Evolutionary conservation across 2,329 filamentous ascomycete species (phyloP).

Genomic region (Hymenoscyphus fraxineus): DNA sequence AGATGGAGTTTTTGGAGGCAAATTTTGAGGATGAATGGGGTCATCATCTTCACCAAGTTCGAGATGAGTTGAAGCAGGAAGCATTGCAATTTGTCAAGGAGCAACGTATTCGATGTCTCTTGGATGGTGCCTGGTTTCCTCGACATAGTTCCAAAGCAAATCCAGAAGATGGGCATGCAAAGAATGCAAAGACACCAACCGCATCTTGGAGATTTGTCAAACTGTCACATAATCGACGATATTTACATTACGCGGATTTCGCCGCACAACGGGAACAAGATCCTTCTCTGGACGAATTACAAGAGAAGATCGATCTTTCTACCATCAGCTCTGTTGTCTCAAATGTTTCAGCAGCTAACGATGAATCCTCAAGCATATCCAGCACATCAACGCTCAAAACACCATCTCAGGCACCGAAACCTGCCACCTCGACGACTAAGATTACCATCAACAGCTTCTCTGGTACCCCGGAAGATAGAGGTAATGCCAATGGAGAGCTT

Average conservation of each 20-base stretch:
- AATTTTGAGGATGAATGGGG: conserved; percentile 96
- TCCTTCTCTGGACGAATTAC: conserved; percentile 68
- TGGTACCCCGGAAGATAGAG: conserved; percentile 18
- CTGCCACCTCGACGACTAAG: conserved; percentile 59
- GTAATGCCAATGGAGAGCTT: conserved; percentile 35
- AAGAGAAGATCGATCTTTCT: conserved; percentile 80
- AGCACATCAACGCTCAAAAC: conserved; percentile 40
- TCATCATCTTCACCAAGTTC: conserved; percentile 81
- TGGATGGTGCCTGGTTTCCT: conserved; percentile 85
- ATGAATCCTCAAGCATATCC: conserved; percentile 46
- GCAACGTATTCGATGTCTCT: conserved; percentile 84
- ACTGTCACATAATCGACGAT: conserved; percentile 85
- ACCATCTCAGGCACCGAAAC: conserved; percentile 17
- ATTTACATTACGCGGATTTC: conserved; percentile 88
- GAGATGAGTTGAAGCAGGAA: conserved; percentile 85
- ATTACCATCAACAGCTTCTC: conserved; percentile 84
- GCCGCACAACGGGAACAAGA: conserved; percentile 58
- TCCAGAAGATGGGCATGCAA: conserved; percentile 34
- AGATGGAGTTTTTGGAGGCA: conserved; percentile 89
- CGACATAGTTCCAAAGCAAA: conserved; percentile 42
- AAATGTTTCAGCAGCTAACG: conserved; percentile 59
- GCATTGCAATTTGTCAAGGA: conserved; percentile 96
- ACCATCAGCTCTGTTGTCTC: conserved; percentile 90
- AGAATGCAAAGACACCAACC: conserved; percentile 18
- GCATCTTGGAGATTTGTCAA: conserved; percentile 72